A percentile compares a stretch with the other conserved stretches of the same genome.
These are phyloP conservation scores for Parastagonospora avenae DNA, from an alignment of 2,329 filamentous ascomycete species.

Conservation along the genomic window DNA sequence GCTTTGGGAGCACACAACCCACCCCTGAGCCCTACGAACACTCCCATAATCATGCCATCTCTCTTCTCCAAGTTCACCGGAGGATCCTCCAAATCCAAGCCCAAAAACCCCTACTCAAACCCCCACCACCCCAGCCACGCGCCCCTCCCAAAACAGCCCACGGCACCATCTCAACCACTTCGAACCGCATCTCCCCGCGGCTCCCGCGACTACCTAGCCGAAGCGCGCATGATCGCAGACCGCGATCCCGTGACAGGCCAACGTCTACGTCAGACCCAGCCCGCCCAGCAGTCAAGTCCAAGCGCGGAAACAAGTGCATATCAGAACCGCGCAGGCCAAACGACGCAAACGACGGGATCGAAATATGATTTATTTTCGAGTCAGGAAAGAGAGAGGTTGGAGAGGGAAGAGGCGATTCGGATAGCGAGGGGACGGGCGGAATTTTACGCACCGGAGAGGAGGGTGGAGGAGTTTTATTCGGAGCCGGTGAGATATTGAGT, in stretches of 20 bases:
- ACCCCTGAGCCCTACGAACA: background rate
- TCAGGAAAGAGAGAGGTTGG: conserved; percentile 15
- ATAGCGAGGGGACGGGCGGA: conserved; percentile 12
- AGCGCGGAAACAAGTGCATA: conserved; percentile 1
- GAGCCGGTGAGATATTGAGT: conserved; percentile 9
- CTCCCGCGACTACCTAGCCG: conserved; percentile 20
- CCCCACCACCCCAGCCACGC: conserved; percentile 13
- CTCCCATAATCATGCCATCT: conserved; percentile 5
- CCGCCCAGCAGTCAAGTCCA: background rate
- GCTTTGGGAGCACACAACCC: background rate
- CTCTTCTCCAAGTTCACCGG: conserved; percentile 5
- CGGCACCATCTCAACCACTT: conserved; percentile 3
- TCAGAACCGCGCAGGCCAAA: conserved; percentile 8
- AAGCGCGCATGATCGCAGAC: conserved; percentile 22
- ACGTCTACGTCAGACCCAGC: background rate
- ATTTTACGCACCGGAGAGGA: conserved; percentile 33
- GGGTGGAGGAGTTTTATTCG: conserved; percentile 26
- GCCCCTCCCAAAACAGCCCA: background rate
- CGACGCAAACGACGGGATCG: conserved; percentile 8
- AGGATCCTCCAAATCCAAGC: background rate
- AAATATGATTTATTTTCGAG: conserved; percentile 19
- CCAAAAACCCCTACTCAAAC: conserved; percentile 19
- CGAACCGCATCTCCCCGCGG: conserved; percentile 8
- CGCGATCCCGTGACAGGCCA: conserved; percentile 27
- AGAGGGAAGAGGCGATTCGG: conserved; percentile 13